These are phyloP conservation scores for Arthrobotrys sinensis DNA, from an alignment of 2,329 filamentous ascomycete species.

Conservation along the genomic window DNA sequence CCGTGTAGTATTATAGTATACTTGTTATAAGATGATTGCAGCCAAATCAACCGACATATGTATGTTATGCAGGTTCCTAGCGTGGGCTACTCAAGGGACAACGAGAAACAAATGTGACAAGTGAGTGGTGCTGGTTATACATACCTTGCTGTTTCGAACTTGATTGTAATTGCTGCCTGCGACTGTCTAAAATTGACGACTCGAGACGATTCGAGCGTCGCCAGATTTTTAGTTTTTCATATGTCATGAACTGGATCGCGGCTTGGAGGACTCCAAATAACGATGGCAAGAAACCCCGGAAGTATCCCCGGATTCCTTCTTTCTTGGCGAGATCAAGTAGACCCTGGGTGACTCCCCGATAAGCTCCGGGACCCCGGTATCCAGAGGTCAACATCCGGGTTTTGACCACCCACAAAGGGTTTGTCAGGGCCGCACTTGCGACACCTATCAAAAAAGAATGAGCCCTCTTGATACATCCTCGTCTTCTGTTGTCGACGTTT, in stretches of 20 bases:
- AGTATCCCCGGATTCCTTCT: constrained; percentile 86
- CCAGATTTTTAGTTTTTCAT: constrained; percentile 79
- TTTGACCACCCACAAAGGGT: constrained; percentile 98
- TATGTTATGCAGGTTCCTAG: constrained; percentile 27
- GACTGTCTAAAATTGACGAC: constrained; percentile 24
- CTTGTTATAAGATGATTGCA: constrained; percentile 40
- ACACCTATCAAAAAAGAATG: constrained; percentile 79
- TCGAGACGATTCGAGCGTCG: constrained; percentile 51
- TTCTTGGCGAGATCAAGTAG: constrained; percentile 76
- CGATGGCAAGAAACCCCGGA: constrained; percentile 86
- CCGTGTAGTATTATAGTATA: constrained; percentile 23
- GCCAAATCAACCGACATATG: constrained; percentile 16
- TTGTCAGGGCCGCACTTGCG: constrained; percentile 83
- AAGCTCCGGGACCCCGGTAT: constrained; percentile 79
- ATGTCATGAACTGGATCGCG: constrained; percentile 95
- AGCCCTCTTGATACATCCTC: constrained; percentile 62
- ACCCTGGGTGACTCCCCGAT: constrained; percentile 82
- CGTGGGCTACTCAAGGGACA: neutral
- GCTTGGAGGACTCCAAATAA: constrained; percentile 91
- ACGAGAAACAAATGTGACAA: neutral
- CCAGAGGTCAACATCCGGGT: constrained; percentile 95
- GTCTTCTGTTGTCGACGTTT: neutral
- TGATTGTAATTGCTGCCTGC: constrained; percentile 45
- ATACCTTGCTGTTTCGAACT: constrained; percentile 47
- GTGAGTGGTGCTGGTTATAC: constrained; percentile 11